Evolutionary conservation across 1,284 basidiomycete species (phyloP).

Genomic region (Rhodotorula sp.): DNA sequence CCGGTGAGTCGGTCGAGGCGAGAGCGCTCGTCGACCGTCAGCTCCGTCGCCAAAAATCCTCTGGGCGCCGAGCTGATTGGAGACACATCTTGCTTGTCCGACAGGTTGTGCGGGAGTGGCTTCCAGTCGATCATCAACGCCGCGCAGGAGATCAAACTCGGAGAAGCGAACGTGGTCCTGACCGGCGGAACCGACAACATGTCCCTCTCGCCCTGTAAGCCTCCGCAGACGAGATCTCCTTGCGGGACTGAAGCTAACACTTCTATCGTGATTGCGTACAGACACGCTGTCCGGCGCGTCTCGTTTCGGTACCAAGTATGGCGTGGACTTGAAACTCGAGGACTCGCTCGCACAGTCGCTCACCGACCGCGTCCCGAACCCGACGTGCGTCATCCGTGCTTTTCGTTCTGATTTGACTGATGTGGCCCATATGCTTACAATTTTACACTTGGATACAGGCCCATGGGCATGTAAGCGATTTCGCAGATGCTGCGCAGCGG

Average conservation of each 20-base stretch:
- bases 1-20: constrained; percentile 45
- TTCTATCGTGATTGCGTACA: not conserved
- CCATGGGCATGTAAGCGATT: constrained; percentile 30
- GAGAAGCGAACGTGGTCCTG: constrained; percentile 79
- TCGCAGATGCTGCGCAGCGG: not conserved
- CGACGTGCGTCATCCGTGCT: constrained; percentile 31
- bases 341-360: constrained; percentile 57
- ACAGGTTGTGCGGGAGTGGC: constrained; percentile 93
- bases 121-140: constrained; percentile 93
- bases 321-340: constrained; percentile 58
- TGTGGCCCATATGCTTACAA: too few relatives aligned
- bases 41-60: not conserved
- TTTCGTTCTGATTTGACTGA: too few relatives aligned
- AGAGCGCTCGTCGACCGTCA: not conserved
- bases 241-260: not conserved
- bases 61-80: not conserved
- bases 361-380: constrained; percentile 55
- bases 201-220: constrained; percentile 73
- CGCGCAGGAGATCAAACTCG: constrained; percentile 81
- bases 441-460: not conserved
- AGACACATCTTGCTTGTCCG: not conserved
- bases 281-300: constrained; percentile 52
- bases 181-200: constrained; percentile 98
- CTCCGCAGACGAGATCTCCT: constrained; percentile 33
- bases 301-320: constrained; percentile 52